Conservation (phyloP, 169 alveolate species). For the Plasmodium cynomolgi region DNA sequence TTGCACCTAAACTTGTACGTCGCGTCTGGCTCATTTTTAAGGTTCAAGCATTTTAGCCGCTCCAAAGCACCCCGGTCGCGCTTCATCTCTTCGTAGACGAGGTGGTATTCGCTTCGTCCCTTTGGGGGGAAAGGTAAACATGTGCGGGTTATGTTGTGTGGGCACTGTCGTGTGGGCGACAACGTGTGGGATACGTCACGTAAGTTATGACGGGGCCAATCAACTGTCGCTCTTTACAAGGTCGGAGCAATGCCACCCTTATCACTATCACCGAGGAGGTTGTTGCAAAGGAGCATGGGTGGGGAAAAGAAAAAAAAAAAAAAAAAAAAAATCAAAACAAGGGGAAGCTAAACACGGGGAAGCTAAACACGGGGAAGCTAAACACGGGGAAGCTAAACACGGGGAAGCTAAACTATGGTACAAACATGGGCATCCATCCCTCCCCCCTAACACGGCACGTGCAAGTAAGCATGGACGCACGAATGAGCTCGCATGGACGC, state of each 20-base stretch:
- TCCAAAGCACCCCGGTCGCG: neutral
- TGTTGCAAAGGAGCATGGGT: neutral
- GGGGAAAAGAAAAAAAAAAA: neutral
- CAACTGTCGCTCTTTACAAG: neutral
- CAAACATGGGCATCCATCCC: neutral
- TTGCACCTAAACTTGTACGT: constrained; percentile 53
- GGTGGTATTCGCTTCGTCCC: constrained; percentile 50
- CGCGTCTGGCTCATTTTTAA: constrained; percentile 8
- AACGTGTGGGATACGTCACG: neutral
- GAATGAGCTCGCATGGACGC: no score
- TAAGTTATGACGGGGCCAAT: neutral
- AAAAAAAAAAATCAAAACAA: neutral
- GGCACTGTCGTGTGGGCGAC: neutral
- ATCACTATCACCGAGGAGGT: neutral
- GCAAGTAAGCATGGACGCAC: no score
- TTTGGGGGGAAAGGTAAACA: neutral
- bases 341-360: neutral
- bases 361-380: neutral
- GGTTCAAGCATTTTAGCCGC: constrained; percentile 12
- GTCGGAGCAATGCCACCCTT: neutral
- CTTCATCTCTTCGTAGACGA: constrained; percentile 23
- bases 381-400: neutral
- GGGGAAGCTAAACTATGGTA: neutral
- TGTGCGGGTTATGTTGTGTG: neutral
- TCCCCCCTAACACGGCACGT: neutral